Evolutionary conservation across 768 basidiomycete species (phyloP), one percentile per base, ranked within the genome.

Genomic region (Tulasnella sp.): DNA sequence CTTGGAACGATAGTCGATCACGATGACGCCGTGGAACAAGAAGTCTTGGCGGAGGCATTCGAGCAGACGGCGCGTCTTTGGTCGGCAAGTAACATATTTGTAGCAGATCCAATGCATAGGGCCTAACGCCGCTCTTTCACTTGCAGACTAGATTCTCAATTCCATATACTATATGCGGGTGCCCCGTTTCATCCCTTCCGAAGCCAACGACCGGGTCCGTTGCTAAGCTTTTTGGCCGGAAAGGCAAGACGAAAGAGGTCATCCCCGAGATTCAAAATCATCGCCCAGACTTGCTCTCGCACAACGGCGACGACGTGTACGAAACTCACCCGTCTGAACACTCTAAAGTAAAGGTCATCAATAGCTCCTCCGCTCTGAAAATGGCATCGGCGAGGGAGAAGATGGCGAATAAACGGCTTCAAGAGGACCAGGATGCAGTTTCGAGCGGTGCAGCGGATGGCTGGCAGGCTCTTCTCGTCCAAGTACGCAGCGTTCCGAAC

Each of bases 91-190:
- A 32, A 32, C 32, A 26, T 3, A 23, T 23, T 6, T 67, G 29
- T 40, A 0, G 18, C 40, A n/a, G 20, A 40, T 3, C 16, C n/a
- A 7, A 77, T 26, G 11, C 9, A n/a, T 26, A 61, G 40, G 39
- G 7, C 16, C 35, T 5, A 26, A 37, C 15, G 37, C 10, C 1
- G 23, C 51, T 51, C 26, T 20, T 18, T 32, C 32, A 5, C 26
- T 35, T 18, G 5, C 70, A 88, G 82, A 79, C 84, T 18, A 88
- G 89, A 13, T 91, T 88, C 81, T 84, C 84, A 57, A 82, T 87
- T 10, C 83, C 86, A 1, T 92, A 92, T 82, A 87, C 84, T 73
- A 86, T 88, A 79, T 92, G 91, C 78, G 90, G 91, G 2, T 91
- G 91, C 80, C 86, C 88, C 0, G 81, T 88, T 1, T 0, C 70